phyloP scores from a whole-genome alignment of 148 eudicot species.

The Vaccinium corymbosum region DNA sequence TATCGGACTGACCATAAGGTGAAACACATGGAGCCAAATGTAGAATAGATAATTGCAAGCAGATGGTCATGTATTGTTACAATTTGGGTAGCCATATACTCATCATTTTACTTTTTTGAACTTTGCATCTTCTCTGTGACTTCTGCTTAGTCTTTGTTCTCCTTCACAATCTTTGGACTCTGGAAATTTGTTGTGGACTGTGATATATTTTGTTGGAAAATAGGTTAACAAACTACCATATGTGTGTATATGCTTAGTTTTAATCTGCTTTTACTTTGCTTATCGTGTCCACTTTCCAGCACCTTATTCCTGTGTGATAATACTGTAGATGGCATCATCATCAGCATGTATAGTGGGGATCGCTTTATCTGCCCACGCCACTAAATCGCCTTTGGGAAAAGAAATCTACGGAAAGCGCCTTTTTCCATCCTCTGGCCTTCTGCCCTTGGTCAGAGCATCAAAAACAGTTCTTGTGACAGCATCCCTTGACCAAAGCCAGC shows the following conservation, averaged over 20 bases:
- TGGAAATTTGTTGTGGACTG: neutral
- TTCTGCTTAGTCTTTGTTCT: neutral
- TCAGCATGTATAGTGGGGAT: constrained; percentile 59
- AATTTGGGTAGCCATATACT: neutral
- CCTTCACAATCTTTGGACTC: neutral
- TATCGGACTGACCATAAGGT: neutral
- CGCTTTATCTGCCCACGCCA: constrained; percentile 28
- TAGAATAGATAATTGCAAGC: neutral
- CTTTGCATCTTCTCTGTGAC: neutral
- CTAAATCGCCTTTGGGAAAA: constrained; percentile 39
- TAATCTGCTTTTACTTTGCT: neutral
- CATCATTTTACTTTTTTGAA: neutral
- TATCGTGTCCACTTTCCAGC: neutral
- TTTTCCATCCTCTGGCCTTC: constrained; percentile 33
- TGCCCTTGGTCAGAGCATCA: constrained; percentile 33
- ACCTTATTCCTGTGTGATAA: neutral
- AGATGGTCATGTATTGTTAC: neutral
- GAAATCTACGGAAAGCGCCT: constrained; percentile 39
- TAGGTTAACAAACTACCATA: neutral
- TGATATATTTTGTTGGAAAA: neutral
- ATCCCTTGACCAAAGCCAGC: constrained; percentile 44
- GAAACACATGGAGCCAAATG: neutral
- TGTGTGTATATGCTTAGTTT: neutral
- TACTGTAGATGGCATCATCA: constrained; percentile 48
- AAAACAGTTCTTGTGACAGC: constrained; percentile 49